phyloP scores from a whole-genome alignment of 768 basidiomycete genomes.

The Agrocybe chaxingu region DNA sequence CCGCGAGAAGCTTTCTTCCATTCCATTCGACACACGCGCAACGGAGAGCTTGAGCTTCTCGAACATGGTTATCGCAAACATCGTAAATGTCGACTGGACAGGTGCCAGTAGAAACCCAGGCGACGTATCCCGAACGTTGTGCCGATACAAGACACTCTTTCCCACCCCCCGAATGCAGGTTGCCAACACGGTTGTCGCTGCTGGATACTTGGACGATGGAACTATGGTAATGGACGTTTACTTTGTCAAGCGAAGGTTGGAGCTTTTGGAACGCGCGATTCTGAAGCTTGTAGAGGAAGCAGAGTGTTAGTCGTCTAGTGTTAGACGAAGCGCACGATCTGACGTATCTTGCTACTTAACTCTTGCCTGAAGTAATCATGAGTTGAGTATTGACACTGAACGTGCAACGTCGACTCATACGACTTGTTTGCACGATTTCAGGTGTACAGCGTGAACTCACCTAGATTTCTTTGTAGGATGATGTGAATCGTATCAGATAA shows the following conservation, averaged over 20 bases:
- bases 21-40: background rate
- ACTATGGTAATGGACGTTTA: background rate
- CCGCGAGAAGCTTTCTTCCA: background rate
- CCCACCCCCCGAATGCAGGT: background rate
- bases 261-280: background rate
- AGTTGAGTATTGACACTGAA: too few species aligned
- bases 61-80: slow-evolving; percentile 1
- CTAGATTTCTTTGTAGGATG: too few species aligned
- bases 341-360: too few species aligned
- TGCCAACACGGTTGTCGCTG: background rate
- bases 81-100: slow-evolving; percentile 1
- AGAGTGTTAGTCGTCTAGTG: too few species aligned
- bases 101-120: background rate
- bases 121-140: background rate
- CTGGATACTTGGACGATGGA: slow-evolving; percentile 1
- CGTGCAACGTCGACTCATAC: too few species aligned
- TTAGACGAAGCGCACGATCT: too few species aligned
- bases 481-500: too few species aligned
- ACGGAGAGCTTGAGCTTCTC: background rate
- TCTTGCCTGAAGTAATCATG: too few species aligned
- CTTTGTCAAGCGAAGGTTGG: background rate
- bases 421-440: too few species aligned
- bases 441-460: too few species aligned
- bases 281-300: background rate
- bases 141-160: background rate